These are phyloP conservation scores for Boletus vermiculosoides DNA, from an alignment of 768 basidiomycete genomes.

Conservation along the genomic window DNA sequence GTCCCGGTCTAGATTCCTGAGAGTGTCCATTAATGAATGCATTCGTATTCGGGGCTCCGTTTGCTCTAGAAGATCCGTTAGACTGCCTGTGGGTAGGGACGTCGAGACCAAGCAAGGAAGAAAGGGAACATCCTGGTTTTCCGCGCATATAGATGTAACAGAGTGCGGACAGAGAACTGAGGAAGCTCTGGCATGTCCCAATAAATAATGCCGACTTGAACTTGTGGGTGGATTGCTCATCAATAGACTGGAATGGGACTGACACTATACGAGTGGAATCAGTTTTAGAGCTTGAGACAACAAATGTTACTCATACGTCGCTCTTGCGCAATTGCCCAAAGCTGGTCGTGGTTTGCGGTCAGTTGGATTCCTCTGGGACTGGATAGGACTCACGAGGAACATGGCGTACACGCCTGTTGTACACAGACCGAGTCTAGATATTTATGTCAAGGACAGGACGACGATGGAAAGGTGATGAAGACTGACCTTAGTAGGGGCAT, in stretches of 20 bases:
- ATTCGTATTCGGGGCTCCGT: constrained; percentile 34
- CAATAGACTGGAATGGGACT: constrained; percentile 74
- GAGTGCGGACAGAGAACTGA: constrained; percentile 76
- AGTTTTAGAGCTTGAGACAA: neutral
- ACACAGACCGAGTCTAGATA: constrained; percentile 65
- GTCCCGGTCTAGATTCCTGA: constrained; percentile 26
- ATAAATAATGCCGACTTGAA: constrained; percentile 87
- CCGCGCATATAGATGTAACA: constrained; percentile 68
- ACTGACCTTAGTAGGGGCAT: constrained; percentile 31
- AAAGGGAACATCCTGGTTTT: constrained; percentile 50
- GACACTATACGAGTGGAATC: constrained; percentile 51
- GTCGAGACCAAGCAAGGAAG: constrained; percentile 61
- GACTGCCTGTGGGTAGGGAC: constrained; percentile 24
- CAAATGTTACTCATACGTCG: constrained; percentile 53
- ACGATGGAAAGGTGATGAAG: neutral
- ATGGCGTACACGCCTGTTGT: constrained; percentile 88
- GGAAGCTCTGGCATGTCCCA: constrained; percentile 79
- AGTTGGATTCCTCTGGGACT: neutral
- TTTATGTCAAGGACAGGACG: neutral
- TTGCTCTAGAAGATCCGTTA: constrained; percentile 25
- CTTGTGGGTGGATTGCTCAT: constrained; percentile 60
- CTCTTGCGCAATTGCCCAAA: constrained; percentile 95
- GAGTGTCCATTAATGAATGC: constrained; percentile 36
- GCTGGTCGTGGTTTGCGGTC: constrained; percentile 37
- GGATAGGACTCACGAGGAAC: constrained; percentile 66